Evolutionary conservation across 2,329 filamentous ascomycete species (phyloP), one percentile per base, ranked within the genome.

Genomic region (Nannizzia gypsea): DNA sequence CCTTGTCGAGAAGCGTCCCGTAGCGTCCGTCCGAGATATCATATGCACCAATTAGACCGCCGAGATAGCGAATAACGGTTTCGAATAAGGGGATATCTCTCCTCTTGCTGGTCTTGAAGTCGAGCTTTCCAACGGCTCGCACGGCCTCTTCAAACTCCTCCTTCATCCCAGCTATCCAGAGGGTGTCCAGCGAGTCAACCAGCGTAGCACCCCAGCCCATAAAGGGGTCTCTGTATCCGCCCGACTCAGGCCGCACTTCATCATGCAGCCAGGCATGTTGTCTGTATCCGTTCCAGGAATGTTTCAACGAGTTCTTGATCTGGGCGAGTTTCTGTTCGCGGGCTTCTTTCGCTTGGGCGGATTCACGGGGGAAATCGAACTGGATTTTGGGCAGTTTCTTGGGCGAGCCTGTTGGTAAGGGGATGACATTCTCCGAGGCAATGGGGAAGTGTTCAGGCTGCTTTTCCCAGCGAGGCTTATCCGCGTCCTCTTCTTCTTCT

Each of bases 401-500:
- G 11, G 67, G 65, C 13, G 59, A 46, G 1, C 66, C 68, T 13
- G 61, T 62, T 13, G 67, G 69, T 20, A 71, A 60, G 3, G 92
- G 91, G 89, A 91, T 90, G 59, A 95, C 77, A 17, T 87, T 85
- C 61, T 84, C 82, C 2, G 80, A 73, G 6, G 84, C 77, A 1
- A 97, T 74, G 0, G 93, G 91, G 73, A 88, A 97, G 69, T 87
- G 80, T 70, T 95, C 90, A 2, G 79, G 76, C 63, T 83, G 80
- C 71, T 86, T 89, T 60, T 76, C 75, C 92, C 92, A 97, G 67
- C 90, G 86, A 31, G 84, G 6, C 13, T 3, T 72, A 8, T 71
- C 67, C 24, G 57, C n/a, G 20, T 69, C 38, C 6, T 42, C 38
- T 17, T n/a, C 31, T 11, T 34, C 64, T 22, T 65, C 66, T 6